Conservation (phyloP, 352 stramenopile species). For the Globisporangium cystogenes region DNA sequence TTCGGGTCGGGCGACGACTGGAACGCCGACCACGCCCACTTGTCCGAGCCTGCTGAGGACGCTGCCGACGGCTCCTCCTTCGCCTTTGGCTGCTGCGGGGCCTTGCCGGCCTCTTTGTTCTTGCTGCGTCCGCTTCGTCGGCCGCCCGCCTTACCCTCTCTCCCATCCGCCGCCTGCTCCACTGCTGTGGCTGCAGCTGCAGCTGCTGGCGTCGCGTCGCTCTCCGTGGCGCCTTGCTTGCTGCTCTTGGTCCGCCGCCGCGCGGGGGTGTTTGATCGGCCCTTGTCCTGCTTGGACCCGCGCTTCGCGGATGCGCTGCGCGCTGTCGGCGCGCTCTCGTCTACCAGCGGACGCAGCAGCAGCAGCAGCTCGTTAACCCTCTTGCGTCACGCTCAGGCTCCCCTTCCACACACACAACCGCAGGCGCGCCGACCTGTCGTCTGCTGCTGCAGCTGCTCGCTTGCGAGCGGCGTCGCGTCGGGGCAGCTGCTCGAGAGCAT, state of each 20-base stretch:
- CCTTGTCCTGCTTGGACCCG: conserved; percentile 31
- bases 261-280: conserved; percentile 34
- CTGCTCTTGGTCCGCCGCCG: conserved; percentile 36
- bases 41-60: conserved; percentile 17
- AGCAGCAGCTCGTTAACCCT: background rate
- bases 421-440: background rate
- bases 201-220: conserved; percentile 3
- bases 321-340: background rate
- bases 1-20: conserved; percentile 74
- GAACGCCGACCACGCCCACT: conserved; percentile 83
- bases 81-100: too few relatives aligned
- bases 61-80: too few relatives aligned
- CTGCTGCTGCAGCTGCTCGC: conserved; percentile 1
- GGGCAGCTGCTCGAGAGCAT: conserved; percentile 66
- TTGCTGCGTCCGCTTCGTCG: conserved; percentile 38
- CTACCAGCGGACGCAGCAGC: background rate
- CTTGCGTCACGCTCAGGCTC: too few relatives aligned
- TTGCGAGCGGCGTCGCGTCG: conserved; percentile 23
- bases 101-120: conserved; percentile 18
- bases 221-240: conserved; percentile 2
- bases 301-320: conserved; percentile 51
- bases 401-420: background rate
- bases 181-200: background rate
- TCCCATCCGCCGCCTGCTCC: background rate
- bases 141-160: conserved; percentile 8